Evolutionary conservation across 164 flowering plant species (phyloP).

Genomic region (Houttuynia cordata): DNA sequence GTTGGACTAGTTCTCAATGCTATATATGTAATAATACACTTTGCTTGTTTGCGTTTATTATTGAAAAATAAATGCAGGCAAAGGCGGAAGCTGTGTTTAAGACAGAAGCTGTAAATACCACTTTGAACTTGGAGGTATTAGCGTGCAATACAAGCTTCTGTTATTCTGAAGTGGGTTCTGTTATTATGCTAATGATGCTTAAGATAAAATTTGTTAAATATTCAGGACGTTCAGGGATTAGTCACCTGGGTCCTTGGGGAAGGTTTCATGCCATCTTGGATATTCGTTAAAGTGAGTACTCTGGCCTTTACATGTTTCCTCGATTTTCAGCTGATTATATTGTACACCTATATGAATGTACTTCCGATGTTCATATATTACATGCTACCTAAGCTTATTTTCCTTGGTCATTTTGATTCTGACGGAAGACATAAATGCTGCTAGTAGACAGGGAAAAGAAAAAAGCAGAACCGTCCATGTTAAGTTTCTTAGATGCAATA

Average conservation of each 20-base stretch:
- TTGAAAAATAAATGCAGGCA: slow-evolving; percentile 27
- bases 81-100: slow-evolving; percentile 62
- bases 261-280: slow-evolving; percentile 93
- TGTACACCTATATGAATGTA: too few relatives aligned
- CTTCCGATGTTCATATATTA: too few relatives aligned
- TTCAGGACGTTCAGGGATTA: slow-evolving; percentile 91
- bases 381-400: too few relatives aligned
- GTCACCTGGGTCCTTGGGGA: slow-evolving; percentile 96
- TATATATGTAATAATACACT: neutral
- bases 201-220: too few relatives aligned
- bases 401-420: too few relatives aligned
- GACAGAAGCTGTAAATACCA: slow-evolving; percentile 45
- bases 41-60: neutral
- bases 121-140: slow-evolving; percentile 61
- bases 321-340: too few relatives aligned
- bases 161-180: too few relatives aligned
- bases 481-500: too few relatives aligned
- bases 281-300: slow-evolving; percentile 61
- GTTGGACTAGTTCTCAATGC: neutral
- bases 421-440: too few relatives aligned
- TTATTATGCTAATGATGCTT: neutral
- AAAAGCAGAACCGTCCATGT: too few relatives aligned
- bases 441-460: too few relatives aligned
- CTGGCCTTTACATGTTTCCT: neutral
- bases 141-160: neutral